Evolutionary conservation across 148 eudicot species (phyloP).

Genomic region (Pouteria glomerata): DNA sequence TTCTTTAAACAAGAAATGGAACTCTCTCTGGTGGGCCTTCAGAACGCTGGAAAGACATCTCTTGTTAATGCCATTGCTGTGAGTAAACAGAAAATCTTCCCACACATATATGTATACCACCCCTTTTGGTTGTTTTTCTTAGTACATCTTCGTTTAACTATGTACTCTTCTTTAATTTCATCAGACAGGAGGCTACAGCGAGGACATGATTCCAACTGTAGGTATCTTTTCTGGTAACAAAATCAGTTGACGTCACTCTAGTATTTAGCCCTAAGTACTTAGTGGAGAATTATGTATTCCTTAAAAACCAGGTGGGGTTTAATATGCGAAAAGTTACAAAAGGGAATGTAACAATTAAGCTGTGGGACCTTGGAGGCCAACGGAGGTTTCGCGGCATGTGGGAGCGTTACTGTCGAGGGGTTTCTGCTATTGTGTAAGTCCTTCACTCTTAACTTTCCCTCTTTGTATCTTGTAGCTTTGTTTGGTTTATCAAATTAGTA

Average conservation of each 20-base stretch:
- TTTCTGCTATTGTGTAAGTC: constrained; percentile 71
- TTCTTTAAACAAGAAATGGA: constrained; percentile 97
- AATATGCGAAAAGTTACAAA: constrained; percentile 86
- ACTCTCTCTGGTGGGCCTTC: constrained; percentile 86
- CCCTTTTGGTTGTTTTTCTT: not conserved
- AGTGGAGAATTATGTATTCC: not conserved
- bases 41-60: constrained; percentile 91
- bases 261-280: not conserved
- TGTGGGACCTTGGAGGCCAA: constrained; percentile 98
- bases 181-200: constrained; percentile 85
- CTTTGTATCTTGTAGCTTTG: not conserved
- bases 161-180: constrained; percentile 12
- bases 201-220: constrained; percentile 98
- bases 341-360: constrained; percentile 75
- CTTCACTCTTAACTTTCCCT: not conserved
- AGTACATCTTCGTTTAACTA: not conserved
- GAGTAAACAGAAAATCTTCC: constrained; percentile 24
- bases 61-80: constrained; percentile 80
- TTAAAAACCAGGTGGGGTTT: constrained; percentile 67
- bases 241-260: not conserved
- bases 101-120: not conserved
- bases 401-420: constrained; percentile 95
- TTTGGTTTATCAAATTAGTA: no score
- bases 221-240: constrained; percentile 22
- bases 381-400: constrained; percentile 85